Percentiles rank a stretch among this genome's conserved stretches.
Evolutionary conservation across 139 green algal species (phyloP).

Genomic region (Tetradesmus lagerheimii): DNA sequence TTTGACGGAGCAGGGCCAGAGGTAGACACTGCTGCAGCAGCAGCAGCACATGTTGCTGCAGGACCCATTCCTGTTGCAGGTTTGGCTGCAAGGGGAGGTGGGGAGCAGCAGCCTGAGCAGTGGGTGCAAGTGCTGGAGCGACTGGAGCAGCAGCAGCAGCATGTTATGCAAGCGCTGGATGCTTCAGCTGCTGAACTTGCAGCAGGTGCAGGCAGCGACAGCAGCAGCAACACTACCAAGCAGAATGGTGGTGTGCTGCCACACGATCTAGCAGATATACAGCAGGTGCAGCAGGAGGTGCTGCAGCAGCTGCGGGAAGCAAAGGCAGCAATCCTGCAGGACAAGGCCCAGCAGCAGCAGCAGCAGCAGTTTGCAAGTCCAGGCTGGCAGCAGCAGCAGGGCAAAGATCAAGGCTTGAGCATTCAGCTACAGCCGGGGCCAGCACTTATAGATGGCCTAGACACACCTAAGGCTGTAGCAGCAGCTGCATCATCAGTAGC

Average conservation of each 20-base stretch:
- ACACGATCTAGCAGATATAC: neutral
- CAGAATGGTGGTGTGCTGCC: neutral
- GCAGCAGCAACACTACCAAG: neutral
- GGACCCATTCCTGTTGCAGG: neutral
- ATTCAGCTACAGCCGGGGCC: neutral
- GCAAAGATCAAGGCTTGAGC: neutral
- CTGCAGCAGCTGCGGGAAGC: neutral
- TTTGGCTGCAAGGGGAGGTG: neutral
- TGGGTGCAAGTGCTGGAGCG: neutral
- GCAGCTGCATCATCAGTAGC: neutral
- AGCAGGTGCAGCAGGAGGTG: conserved; percentile 8
- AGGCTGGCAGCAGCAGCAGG: conserved; percentile 1
- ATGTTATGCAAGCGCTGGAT: conserved; percentile 7
- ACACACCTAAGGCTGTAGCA: neutral
- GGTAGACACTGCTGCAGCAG: neutral
- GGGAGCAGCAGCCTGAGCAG: neutral
- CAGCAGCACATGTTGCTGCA: neutral
- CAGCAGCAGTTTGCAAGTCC: neutral
- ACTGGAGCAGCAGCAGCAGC: conserved; percentile 30
- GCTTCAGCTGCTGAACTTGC: neutral
- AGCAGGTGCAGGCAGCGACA: neutral
- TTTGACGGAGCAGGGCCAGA: neutral
- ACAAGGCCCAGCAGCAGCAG: neutral
- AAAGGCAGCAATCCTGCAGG: neutral
- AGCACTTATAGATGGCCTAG: neutral